phyloP scores from a whole-genome alignment of 441 rosid species.

The Populus hybrid region DNA sequence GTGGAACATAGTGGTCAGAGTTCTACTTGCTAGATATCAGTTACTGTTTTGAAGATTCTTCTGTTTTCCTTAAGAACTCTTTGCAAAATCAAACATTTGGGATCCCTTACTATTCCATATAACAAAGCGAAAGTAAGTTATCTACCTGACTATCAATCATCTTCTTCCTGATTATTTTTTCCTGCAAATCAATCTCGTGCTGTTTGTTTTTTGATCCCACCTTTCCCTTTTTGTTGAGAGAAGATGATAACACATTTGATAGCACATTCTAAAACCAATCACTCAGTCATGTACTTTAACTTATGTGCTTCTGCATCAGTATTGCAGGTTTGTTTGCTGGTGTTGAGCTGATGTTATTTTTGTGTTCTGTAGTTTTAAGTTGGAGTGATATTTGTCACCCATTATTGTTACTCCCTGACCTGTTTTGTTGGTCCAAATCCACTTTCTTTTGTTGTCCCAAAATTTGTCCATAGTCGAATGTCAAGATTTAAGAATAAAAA shows the following conservation, averaged over 20 bases:
- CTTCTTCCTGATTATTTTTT: background rate
- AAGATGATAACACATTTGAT: background rate
- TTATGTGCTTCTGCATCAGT: background rate
- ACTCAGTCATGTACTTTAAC: background rate
- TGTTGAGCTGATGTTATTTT: background rate
- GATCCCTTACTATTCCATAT: conserved; percentile 25
- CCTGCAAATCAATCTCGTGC: background rate
- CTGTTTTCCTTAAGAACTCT: conserved; percentile 28
- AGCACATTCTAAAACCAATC: background rate
- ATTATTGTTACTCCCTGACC: background rate
- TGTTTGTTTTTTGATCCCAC: background rate
- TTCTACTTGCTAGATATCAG: conserved; percentile 21
- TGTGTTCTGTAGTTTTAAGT: background rate
- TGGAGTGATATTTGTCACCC: background rate
- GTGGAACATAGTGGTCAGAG: conserved; percentile 24
- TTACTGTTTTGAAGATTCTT: conserved; percentile 23
- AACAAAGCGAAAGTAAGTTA: conserved; percentile 37
- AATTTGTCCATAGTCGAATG: background rate
- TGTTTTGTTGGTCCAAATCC: background rate
- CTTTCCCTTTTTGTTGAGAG: background rate
- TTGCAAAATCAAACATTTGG: conserved; percentile 31
- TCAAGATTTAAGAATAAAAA: background rate
- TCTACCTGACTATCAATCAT: conserved; percentile 4
- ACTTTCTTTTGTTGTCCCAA: background rate
- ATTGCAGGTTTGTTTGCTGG: background rate